Conservation (phyloP, 225 moss, liverwort and hornwort genomes). For the Asterella californica region DNA sequence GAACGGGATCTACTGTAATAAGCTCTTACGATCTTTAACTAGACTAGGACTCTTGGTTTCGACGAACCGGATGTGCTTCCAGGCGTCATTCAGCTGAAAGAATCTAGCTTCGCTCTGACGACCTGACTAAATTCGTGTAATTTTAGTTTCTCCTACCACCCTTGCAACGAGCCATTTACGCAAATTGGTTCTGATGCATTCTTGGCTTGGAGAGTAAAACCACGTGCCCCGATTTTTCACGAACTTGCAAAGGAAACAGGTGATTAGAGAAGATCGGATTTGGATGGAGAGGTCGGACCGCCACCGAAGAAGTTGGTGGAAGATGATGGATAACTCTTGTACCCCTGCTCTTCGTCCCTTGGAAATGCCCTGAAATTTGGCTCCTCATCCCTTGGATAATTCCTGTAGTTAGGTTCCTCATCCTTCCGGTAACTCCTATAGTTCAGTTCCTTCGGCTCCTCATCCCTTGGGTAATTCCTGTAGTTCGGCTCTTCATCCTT, state of each 20-base stretch:
- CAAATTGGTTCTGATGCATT: not conserved
- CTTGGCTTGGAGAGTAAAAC: not conserved
- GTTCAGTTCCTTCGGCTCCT: slow-evolving; percentile 1
- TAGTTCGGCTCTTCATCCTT: slow-evolving; percentile 23
- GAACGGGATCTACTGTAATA: no score
- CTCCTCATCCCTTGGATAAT: slow-evolving; percentile 1
- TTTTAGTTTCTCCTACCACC: not conserved
- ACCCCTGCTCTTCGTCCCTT: not conserved
- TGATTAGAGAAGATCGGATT: not conserved
- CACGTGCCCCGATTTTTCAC: no score
- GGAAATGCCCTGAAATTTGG: slow-evolving; percentile 16
- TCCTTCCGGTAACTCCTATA: slow-evolving; percentile 18
- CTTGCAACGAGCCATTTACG: not conserved
- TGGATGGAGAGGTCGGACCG: slow-evolving; percentile 3
- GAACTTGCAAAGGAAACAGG: no score
- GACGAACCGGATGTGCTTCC: no score
- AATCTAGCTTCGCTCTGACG: not conserved
- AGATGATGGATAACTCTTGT: slow-evolving; percentile 1
- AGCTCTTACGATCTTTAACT: no score
- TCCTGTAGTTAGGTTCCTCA: slow-evolving; percentile 20
- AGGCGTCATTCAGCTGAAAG: not conserved
- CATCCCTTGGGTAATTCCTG: slow-evolving; percentile 9
- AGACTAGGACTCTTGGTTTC: no score
- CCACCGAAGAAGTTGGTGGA: slow-evolving; percentile 1
- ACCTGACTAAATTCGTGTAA: no score